These are phyloP conservation scores for Geotrichum phurueaensis DNA, from an alignment of 1,139 yeast genomes.

Conservation along the genomic window DNA sequence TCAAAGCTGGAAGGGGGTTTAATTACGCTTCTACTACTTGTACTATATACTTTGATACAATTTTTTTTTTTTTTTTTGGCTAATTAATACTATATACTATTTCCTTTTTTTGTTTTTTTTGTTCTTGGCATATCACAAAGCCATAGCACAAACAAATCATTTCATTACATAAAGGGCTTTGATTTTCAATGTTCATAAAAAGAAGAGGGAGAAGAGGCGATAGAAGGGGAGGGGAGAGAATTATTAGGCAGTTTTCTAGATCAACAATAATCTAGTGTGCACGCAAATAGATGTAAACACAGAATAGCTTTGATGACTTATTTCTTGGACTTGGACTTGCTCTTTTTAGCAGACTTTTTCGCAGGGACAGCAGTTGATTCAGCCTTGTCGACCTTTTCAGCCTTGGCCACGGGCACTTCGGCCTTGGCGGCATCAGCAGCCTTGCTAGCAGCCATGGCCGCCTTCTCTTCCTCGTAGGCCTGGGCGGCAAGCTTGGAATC, in stretches of 20 bases:
- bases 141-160: neutral
- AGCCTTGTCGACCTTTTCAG: constrained; percentile 5
- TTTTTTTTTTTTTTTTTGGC: too few species aligned
- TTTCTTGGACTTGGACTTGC: constrained; percentile 5
- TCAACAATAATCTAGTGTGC: too few species aligned
- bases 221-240: neutral
- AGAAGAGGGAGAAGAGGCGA: neutral
- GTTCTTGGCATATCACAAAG: neutral
- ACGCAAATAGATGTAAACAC: too few species aligned
- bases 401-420: constrained; percentile 26
- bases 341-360: constrained; percentile 1
- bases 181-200: neutral
- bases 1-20: too few species aligned
- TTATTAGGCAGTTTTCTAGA: neutral
- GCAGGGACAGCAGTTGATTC: neutral
- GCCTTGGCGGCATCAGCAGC: constrained; percentile 19
- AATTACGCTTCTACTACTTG: neutral
- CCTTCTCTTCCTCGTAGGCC: constrained; percentile 31
- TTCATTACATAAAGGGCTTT: neutral
- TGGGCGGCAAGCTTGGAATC: constrained; percentile 39
- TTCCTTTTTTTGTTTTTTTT: neutral
- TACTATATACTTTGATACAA: neutral
- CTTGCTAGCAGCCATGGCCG: constrained; percentile 24
- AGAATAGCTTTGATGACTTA: too few species aligned
- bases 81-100: neutral